Conservation (phyloP, 2,329 filamentous ascomycete genomes). For the Macrophomina tecta region DNA sequence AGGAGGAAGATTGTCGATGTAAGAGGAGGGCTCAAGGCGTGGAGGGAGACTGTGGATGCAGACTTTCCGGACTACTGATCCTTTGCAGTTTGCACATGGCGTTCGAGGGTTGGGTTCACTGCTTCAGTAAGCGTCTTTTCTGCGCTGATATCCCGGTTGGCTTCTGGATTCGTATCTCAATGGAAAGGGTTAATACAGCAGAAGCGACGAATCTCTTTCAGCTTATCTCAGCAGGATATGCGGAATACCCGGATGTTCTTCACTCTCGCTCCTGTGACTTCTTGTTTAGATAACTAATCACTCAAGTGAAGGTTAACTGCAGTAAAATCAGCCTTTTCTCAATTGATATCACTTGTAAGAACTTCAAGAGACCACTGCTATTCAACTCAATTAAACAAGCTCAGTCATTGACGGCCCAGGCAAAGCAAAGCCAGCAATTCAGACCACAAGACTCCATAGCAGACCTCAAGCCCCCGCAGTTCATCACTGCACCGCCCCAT, state of each 20-base stretch:
- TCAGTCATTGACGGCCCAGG: neutral
- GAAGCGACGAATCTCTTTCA: neutral
- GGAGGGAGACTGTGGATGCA: slow-evolving; percentile 71
- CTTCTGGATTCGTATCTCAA: neutral
- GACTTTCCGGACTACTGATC: slow-evolving; percentile 63
- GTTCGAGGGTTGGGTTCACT: neutral
- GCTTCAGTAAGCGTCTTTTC: neutral
- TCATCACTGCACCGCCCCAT: neutral
- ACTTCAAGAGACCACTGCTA: too few relatives aligned
- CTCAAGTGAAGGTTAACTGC: too few relatives aligned
- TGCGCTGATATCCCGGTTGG: neutral
- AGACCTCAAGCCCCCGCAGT: neutral
- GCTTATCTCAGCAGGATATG: neutral
- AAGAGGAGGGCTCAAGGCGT: slow-evolving; percentile 72
- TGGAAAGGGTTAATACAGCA: neutral
- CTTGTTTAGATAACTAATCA: too few relatives aligned
- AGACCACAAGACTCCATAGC: neutral
- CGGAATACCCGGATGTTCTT: neutral
- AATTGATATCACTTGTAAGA: too few relatives aligned
- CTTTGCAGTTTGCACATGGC: too few relatives aligned
- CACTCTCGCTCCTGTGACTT: neutral
- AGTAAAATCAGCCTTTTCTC: too few relatives aligned
- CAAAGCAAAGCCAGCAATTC: too few relatives aligned
- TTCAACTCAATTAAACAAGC: too few relatives aligned
- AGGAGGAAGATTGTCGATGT: slow-evolving; percentile 72